Conservation (phyloP, 768 basidiomycete genomes). For the Rhodosporidiobolus sp. region DNA sequence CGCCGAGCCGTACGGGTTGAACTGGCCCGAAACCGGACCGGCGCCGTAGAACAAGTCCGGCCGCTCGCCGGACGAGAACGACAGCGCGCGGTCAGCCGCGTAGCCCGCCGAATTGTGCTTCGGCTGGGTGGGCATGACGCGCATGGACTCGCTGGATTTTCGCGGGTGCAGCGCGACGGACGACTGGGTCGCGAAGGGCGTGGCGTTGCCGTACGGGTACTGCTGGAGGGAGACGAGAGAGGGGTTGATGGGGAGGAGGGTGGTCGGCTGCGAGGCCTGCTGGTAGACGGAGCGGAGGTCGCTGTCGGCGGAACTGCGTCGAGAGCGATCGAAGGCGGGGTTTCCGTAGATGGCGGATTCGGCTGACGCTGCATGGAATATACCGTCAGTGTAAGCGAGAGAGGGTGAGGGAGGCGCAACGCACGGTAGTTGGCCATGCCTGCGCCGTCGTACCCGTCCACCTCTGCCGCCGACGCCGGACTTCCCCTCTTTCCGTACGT, state of each 20-base stretch:
- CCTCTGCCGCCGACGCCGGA: neutral
- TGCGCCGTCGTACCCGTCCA: constrained; percentile 4
- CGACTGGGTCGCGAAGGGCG: constrained; percentile 10
- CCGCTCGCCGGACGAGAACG: constrained; percentile 36
- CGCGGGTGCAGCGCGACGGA: constrained; percentile 23
- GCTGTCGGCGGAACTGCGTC: constrained; percentile 29
- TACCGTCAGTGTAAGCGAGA: too few relatives aligned
- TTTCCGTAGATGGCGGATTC: neutral
- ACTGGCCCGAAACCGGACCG: neutral
- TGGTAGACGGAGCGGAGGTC: constrained; percentile 32
- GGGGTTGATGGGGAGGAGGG: constrained; percentile 46
- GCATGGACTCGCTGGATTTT: constrained; percentile 40
- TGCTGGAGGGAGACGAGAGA: constrained; percentile 18
- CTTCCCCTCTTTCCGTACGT: constrained; percentile 3
- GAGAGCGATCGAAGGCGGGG: constrained; percentile 15
- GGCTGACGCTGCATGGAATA: neutral
- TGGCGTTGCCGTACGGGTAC: constrained; percentile 21
- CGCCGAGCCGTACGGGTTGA: constrained; percentile 8
- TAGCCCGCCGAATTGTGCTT: constrained; percentile 10
- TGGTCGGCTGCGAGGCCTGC: neutral
- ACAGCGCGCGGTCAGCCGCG: constrained; percentile 29
- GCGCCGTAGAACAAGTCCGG: constrained; percentile 23
- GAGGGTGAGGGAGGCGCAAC: neutral
- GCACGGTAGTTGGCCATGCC: neutral
- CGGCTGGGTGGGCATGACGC: constrained; percentile 32